Evolutionary conservation across 2,329 filamentous ascomycete species (phyloP), one percentile per base, ranked within the genome.

Genomic region (Apiospora arundinis): DNA sequence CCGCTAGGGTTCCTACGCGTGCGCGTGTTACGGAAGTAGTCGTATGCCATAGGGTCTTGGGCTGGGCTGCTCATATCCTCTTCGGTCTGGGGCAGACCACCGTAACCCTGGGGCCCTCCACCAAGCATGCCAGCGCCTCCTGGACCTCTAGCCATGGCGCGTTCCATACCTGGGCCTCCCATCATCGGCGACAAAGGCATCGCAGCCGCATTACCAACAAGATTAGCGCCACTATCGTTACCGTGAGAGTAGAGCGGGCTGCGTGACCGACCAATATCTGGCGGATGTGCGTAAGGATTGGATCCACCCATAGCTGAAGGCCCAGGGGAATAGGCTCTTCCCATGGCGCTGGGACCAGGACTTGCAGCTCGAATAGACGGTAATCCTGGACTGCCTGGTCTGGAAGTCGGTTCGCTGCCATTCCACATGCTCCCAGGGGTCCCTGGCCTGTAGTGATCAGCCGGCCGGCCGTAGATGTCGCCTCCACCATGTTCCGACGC

Each of bases 401-500:
- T 80, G 0, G 88, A 89, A 44, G 79, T 76, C 2, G 77, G 74
- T 23, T 85, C 84, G 21, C 83, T 84, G 3, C 80, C 82, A 52
- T 83, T 83, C 72, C 81, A 85, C 67, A 85, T 81, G 40, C 87
- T 89, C 16, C 86, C 85, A 0, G 91, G 91, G 0, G 91, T 93
- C 23, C 86, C 89, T 0, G 91, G 88, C 1, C 92, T 86, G 21
- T 87, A 81, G 2, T 91, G 82, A 73, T 93, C 92, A 32, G 85
- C 83, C 1, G 87, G 82, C 18, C 84, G 86, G 3, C 92, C 92
- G 73, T 89, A 92, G 8, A 92, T 84, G 44, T 90, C 88, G 28
- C 92, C 93, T 6, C 93, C 95, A n/a, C 94, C 94, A 75, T 95
- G 92, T 70, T 96, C 93, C 14, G 95, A 92, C 1, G 91, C 91